Percentiles rank a stretch among this genome's conserved stretches.
phyloP scores from a whole-genome alignment of 768 basidiomycete species.

The Rhodocollybia butyracea region DNA sequence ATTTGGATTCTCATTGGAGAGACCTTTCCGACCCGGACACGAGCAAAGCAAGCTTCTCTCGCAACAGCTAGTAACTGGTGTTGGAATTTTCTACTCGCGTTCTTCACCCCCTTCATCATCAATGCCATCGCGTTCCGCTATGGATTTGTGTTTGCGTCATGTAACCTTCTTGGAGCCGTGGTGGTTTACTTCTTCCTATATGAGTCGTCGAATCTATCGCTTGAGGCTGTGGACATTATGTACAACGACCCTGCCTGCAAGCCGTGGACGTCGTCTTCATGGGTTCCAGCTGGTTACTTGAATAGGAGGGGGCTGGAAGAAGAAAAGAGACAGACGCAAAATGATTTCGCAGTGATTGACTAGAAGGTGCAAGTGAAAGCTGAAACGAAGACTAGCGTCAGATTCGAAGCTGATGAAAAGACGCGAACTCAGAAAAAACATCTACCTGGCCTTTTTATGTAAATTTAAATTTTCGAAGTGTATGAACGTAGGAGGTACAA shows the following conservation, averaged over 20 bases:
- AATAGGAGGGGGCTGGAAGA: constrained; percentile 5
- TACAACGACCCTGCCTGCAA: constrained; percentile 62
- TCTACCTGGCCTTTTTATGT: too few relatives aligned
- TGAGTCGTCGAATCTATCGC: constrained; percentile 62
- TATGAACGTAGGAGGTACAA: too few relatives aligned
- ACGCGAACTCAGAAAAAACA: too few relatives aligned
- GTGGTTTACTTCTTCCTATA: constrained; percentile 75
- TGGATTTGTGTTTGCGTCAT: constrained; percentile 71
- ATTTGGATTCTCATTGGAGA: constrained; percentile 79
- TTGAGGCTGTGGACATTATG: constrained; percentile 70
- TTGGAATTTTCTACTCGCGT: constrained; percentile 70
- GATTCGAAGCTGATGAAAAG: too few relatives aligned
- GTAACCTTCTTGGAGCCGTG: constrained; percentile 55
- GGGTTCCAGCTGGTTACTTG: constrained; percentile 59
- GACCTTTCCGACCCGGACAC: constrained; percentile 70
- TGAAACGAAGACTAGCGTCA: too few relatives aligned
- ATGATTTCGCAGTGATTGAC: not conserved
- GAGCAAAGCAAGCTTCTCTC: constrained; percentile 68
- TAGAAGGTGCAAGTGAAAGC: not conserved
- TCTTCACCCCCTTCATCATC: constrained; percentile 77
- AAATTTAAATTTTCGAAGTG: too few relatives aligned
- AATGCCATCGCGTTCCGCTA: constrained; percentile 54
- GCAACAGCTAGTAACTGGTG: constrained; percentile 65
- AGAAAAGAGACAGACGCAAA: not conserved
- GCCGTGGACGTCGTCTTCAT: constrained; percentile 60